Evolutionary conservation across 169 alveolate genomes (phyloP), one percentile per base, ranked within the genome.

Genomic region (Eimeria tenella): DNA sequence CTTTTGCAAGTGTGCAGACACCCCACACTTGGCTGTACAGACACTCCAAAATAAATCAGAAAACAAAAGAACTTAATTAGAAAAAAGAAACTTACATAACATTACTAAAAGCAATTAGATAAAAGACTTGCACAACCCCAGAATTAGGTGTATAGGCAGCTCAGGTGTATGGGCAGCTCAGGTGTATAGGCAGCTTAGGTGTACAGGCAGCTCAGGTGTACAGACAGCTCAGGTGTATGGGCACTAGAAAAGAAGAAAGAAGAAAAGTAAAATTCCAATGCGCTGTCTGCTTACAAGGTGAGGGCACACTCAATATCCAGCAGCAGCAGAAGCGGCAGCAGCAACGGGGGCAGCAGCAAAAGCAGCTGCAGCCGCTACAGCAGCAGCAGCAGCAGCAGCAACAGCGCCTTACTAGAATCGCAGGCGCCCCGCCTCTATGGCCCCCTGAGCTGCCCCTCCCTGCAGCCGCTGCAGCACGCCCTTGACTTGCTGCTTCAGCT

Each of bases 401-500:
- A 3, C 82, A 21, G 9, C 3, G 42, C n/a, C 53, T 62, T 21
- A 86, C 93, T 86, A 74, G 31, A 50, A 86, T 10, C 50, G 23
- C 63, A 17, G 55, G 5, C 55, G 55, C 31, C 93, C 93, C 4
- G 86, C 92, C 10, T 94, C 96, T 82, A 91, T 49, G 58, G 94
- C 21, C 11, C 71, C 42, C 15, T 21, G 53, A 5, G 91, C 23
- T 3, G 93, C 84, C n/a, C 68, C 95, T 50, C 25, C 8, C 23
- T 93, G 95, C 17, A 96, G 23, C 49, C 89, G 92, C 68, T 95
- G 93, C 70, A 95, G 88, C 65, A 96, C 65, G 81, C 88, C 96
- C 90, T 94, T 96, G 42, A 97, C 97, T 82, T 96, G 97, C 23
- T 95, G 96, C 94, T 96, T 96, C 81, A 88, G 94, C 62, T 84